A percentile compares a stretch with the other conserved stretches of the same genome.
phyloP scores from a whole-genome alignment of 306 rosid genomes.

The Sechiopsis laciniata region DNA sequence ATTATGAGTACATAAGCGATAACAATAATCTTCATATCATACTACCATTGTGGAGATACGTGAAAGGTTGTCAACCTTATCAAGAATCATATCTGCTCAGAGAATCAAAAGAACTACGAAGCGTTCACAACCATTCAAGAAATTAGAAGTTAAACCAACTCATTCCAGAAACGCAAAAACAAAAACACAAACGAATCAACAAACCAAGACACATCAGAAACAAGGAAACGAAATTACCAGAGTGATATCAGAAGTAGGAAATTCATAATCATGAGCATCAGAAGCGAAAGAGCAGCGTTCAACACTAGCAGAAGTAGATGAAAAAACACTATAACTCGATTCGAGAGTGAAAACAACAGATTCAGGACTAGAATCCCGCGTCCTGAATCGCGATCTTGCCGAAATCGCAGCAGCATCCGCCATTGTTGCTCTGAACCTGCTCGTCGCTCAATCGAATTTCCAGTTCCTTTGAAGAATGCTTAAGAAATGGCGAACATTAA shows the following conservation, averaged over 20 bases:
- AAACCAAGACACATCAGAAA: not conserved
- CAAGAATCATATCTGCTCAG: not conserved
- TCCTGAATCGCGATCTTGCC: constrained; percentile 36
- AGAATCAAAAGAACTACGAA: not conserved
- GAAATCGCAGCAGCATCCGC: constrained; percentile 64
- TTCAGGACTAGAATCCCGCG: constrained; percentile 78
- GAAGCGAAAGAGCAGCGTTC: constrained; percentile 91
- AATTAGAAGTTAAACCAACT: not conserved
- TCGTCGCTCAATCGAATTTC: not conserved
- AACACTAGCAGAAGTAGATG: constrained; percentile 85
- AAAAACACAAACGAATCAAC: not conserved
- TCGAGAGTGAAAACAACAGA: constrained; percentile 80
- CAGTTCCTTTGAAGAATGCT: not conserved
- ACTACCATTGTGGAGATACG: no score
- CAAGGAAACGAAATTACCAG: constrained; percentile 35
- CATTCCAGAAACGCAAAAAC: not conserved
- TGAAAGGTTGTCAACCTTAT: no score
- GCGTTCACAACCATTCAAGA: constrained; percentile 5
- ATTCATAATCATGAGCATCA: constrained; percentile 72
- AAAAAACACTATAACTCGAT: constrained; percentile 77
- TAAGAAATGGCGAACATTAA: constrained; percentile 10
- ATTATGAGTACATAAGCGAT: no score
- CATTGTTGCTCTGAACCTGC: constrained; percentile 36
- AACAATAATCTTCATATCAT: no score
- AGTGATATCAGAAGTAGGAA: constrained; percentile 63